Evolutionary conservation across 2,329 filamentous ascomycete species (phyloP).

Genomic region (Sporothrix luriei): DNA sequence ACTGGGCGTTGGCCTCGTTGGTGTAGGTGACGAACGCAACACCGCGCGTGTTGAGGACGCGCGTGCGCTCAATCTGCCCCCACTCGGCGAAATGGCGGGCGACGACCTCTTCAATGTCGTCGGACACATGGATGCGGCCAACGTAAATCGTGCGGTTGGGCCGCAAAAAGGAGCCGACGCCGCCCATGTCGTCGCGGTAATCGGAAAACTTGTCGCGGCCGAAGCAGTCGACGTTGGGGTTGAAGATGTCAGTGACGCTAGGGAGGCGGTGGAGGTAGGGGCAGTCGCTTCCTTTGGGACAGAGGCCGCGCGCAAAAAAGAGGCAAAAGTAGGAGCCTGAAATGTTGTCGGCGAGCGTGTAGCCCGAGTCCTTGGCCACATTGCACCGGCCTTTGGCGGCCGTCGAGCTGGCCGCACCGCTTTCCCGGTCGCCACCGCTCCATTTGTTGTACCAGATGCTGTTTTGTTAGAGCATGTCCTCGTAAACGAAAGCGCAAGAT

Average conservation of each 20-base stretch:
- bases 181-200: constrained; percentile 97
- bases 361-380: constrained; percentile 75
- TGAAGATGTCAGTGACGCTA: constrained; percentile 83
- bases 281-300: constrained; percentile 88
- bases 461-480: constrained; percentile 44
- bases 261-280: constrained; percentile 91
- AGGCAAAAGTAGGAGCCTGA: constrained; percentile 88
- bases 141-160: constrained; percentile 94
- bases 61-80: constrained; percentile 85
- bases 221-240: constrained; percentile 93
- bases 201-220: constrained; percentile 89
- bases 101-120: constrained; percentile 96
- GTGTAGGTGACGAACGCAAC: constrained; percentile 95
- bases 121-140: constrained; percentile 89
- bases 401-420: constrained; percentile 82
- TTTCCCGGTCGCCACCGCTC: constrained; percentile 91
- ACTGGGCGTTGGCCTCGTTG: constrained; percentile 87
- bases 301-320: constrained; percentile 70
- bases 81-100: constrained; percentile 95
- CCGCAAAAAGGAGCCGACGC: constrained; percentile 89
- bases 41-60: constrained; percentile 84
- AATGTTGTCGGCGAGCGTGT: constrained; percentile 75
- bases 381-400: constrained; percentile 85
- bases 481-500: no score
- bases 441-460: constrained; percentile 99